Base-by-base conservation (phyloP, 1,139 yeast genomes). In the Taiozyma sp. region DNA sequence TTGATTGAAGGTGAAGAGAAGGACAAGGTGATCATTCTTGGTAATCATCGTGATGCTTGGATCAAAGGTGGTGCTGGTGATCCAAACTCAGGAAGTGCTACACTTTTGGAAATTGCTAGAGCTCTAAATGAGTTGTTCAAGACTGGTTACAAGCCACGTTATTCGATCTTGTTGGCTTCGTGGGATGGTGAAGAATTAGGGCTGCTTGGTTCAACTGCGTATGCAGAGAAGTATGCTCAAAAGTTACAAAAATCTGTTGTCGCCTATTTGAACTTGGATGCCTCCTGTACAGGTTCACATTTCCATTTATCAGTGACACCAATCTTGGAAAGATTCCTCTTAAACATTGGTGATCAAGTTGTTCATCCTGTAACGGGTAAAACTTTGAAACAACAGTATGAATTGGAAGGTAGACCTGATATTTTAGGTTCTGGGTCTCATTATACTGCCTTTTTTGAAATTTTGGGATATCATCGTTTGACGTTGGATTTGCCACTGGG, bases 171-270 rank as follows among this genome's bases (percentile, higher is more conserved):
- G 45, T 71, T 83, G 43, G 87, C 83, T 0, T 79, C 85, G 19
- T 83, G 88, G 88, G 89, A 84, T 62, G 90, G 86, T 51, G 89
- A 84, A 64, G 89, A 84, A 65, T 81, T 80, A 56, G 88, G 82
- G 0, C 66, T 84, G 29, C 59, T 84, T n/a, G 89, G 90, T 1
- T 80, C 86, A 2, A 84, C 88, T 5, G 88, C 82, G 53, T 82
- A 75, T 74, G 88, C 85, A 29, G 88, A 83, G 62, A 80, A 77
- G 52, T 70, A 77, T 53, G 68, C 73, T 6, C 62, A 68, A 43
- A 61, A 59, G 46, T 63, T 81, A 49, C 72, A 74, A 53, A 67
- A 68, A 44, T 71, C 78, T 50, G 79, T 76, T 1, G 69, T 81
- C 46, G 85, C 84, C 1, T 85, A 85, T 61, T 63, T 83, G 52